Conservation (phyloP, 2,329 filamentous ascomycete genomes). For the Aspergillus fumigatiaffinis region DNA sequence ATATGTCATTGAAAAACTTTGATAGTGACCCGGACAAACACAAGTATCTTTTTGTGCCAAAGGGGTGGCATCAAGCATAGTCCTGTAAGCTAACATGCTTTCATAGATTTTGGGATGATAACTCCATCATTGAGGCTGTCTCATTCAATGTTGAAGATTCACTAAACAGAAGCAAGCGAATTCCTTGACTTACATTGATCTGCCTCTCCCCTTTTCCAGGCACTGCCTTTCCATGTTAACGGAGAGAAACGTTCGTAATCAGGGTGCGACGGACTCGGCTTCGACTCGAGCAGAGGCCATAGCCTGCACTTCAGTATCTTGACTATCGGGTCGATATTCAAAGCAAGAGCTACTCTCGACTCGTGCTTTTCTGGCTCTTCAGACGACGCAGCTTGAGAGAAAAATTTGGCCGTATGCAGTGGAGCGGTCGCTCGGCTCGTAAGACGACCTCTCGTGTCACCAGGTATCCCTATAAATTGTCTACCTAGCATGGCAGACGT, state of each 20-base stretch:
- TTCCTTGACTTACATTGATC: constrained; percentile 29
- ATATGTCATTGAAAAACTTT: neutral
- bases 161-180: neutral
- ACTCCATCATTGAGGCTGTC: neutral
- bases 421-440: constrained; percentile 70
- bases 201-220: constrained; percentile 33
- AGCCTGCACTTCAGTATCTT: constrained; percentile 57
- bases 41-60: neutral
- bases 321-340: constrained; percentile 69
- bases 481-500: constrained; percentile 52
- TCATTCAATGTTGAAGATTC: neutral
- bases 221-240: constrained; percentile 38
- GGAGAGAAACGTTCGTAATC: constrained; percentile 29
- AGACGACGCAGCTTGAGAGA: constrained; percentile 47
- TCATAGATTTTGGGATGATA: neutral
- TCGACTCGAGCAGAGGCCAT: constrained; percentile 17
- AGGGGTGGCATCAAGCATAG: neutral
- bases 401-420: constrained; percentile 55
- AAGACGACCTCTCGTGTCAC: constrained; percentile 62
- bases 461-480: constrained; percentile 46
- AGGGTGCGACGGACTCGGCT: constrained; percentile 21
- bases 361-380: constrained; percentile 68
- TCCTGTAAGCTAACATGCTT: neutral
- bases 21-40: neutral
- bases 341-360: constrained; percentile 70